Base-by-base conservation (phyloP, 1,284 basidiomycete species). In the Athelia sp. region DNA sequence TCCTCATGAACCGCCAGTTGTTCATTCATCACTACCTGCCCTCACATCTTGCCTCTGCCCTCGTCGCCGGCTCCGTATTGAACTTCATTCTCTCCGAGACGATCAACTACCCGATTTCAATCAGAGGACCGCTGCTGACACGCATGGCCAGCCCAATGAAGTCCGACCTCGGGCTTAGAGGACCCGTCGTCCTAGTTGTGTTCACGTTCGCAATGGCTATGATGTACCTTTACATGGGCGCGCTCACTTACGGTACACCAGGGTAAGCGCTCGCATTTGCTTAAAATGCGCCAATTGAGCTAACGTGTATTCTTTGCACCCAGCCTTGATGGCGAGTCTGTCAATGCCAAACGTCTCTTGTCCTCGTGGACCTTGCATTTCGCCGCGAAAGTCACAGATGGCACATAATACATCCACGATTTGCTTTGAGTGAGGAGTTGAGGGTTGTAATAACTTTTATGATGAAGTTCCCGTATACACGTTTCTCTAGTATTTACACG, bases 11-110 rank as follows among this genome's bases (percentile, higher is more conserved):
- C 62, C 90, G 97, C 48, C 97, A 99, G 65, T 78, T 96, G 29
- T 98, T 98, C 78, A 75, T 99, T 35, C 96, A 99, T 67, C 96
- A 99, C 69, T 99, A 99, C 66, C 84, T 99, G 8, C 96, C 96
- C 4, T 92, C 93, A 0, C 93, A 96, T 65, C 78, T 99, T 36
- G 89, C 91, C 21, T 95, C 93, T 6, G 87, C 93, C 14, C 76
- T 99, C 50, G 84, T 97, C 44, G 92, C 95, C 15, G 97, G 96
- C 40, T 81, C 90, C 2, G 87, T 98, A 26, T 74, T 98, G 61
- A 93, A 91, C 70, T 99, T 98, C 69, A 75, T 98, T 54, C 70
- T 93, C 47, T 90, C 90, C 26, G 95, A 98, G 61, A 86, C 88
- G 9, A 85, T 99, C 66, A 95, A 99, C 72, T 96, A 83, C 65